A percentile compares a stretch with the other conserved stretches of the same genome.
phyloP scores from a whole-genome alignment of 1,139 yeast species.

The Pichia sp. region DNA sequence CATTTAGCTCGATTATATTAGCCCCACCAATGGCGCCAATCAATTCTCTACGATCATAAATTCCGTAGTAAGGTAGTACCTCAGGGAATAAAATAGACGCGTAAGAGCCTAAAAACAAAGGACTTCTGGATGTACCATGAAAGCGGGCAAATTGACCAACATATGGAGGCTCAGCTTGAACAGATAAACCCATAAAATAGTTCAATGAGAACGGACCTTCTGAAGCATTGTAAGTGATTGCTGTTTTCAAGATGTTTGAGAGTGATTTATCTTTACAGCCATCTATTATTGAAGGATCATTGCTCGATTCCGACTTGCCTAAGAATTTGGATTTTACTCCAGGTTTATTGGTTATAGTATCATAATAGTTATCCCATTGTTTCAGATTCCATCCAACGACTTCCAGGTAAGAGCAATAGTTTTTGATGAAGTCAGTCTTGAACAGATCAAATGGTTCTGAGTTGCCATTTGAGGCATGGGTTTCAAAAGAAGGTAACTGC shows the following conservation, averaged over 20 bases:
- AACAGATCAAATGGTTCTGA: constrained; percentile 4
- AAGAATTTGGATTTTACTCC: constrained; percentile 3
- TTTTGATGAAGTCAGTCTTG: constrained; percentile 42
- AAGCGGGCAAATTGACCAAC: constrained; percentile 40
- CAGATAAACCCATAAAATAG: constrained; percentile 39
- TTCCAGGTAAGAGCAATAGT: constrained; percentile 62
- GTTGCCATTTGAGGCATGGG: neutral
- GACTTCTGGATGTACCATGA: constrained; percentile 43
- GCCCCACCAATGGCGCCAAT: constrained; percentile 45
- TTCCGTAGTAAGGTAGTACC: constrained; percentile 46
- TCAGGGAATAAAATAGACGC: constrained; percentile 60
- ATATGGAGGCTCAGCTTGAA: constrained; percentile 42
- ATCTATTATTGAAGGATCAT: constrained; percentile 4
- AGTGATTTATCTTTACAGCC: constrained; percentile 8
- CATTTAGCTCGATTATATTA: constrained; percentile 17
- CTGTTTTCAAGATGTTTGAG: constrained; percentile 27
- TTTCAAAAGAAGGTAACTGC: neutral
- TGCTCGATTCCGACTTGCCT: neutral
- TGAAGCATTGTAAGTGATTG: constrained; percentile 35
- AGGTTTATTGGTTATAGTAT: constrained; percentile 20
- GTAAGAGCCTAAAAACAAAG: constrained; percentile 52
- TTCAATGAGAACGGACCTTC: constrained; percentile 32
- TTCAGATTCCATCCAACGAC: constrained; percentile 69
- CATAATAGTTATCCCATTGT: constrained; percentile 73
- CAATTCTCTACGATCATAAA: constrained; percentile 49